A percentile compares a stretch with the other conserved stretches of the same genome.
Evolutionary conservation across 164 flowering plant genomes (phyloP).

Genomic region (Hamamelis virginiana): DNA sequence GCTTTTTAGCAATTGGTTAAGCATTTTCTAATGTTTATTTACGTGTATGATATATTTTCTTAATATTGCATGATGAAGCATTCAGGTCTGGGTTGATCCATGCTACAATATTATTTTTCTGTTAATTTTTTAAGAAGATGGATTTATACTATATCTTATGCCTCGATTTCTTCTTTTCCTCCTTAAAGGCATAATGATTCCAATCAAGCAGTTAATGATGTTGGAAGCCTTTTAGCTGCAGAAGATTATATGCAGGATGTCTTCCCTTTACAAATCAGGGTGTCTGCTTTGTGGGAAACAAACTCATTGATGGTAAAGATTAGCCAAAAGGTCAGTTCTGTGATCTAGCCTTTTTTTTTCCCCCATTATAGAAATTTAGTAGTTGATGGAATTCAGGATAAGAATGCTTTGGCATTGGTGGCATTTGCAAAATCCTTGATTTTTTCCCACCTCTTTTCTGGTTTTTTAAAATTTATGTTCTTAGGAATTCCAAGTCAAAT

Average conservation of each 20-base stretch:
- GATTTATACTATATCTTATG: not conserved
- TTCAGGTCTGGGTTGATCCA: too few relatives aligned
- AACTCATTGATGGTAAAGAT: slow-evolving; percentile 34
- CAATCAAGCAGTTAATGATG: not conserved
- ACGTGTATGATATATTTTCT: too few relatives aligned
- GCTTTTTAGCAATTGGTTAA: not conserved
- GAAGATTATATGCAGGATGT: slow-evolving; percentile 16
- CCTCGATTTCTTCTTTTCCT: not conserved
- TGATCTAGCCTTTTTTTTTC: not conserved
- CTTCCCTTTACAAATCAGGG: slow-evolving; percentile 35
- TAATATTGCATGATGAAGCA: not conserved
- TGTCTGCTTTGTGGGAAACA: slow-evolving; percentile 21
- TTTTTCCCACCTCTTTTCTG: too few relatives aligned
- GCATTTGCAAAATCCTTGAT: too few relatives aligned
- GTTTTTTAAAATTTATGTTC: too few relatives aligned
- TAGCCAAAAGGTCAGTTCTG: slow-evolving; percentile 27
- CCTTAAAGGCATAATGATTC: slow-evolving; percentile 31
- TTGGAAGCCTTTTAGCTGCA: slow-evolving; percentile 3
- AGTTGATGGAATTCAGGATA: too few relatives aligned
- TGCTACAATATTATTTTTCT: not conserved
- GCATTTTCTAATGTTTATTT: too few relatives aligned
- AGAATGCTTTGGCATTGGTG: too few relatives aligned
- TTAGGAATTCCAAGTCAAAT: too few relatives aligned
- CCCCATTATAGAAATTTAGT: too few relatives aligned
- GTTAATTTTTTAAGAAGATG: not conserved